phyloP scores from a whole-genome alignment of 2,329 filamentous ascomycete species.

The Gaeumannomyces sp. region DNA sequence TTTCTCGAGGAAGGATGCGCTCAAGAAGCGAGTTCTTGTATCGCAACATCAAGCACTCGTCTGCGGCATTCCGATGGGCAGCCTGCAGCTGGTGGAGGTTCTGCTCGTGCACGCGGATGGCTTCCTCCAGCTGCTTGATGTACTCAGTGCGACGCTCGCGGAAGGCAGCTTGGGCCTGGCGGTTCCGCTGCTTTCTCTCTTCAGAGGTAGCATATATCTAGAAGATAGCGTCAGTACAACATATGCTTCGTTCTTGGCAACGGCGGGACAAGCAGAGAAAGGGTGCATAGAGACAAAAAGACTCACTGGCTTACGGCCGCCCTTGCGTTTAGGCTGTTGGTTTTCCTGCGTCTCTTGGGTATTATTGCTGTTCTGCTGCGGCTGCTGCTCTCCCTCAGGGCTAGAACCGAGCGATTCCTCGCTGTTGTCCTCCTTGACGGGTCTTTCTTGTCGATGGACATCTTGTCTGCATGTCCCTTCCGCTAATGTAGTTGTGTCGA shows the following conservation, averaged over 20 bases:
- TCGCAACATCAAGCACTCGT: conserved; percentile 95
- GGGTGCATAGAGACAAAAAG: not conserved
- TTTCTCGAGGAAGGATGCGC: conserved; percentile 91
- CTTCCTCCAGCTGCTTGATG: conserved; percentile 97
- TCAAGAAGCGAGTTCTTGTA: conserved; percentile 98
- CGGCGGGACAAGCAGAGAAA: not conserved
- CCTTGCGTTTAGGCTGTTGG: conserved; percentile 85
- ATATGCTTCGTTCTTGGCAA: not conserved
- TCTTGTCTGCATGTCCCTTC: conserved; percentile 56
- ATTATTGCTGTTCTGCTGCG: conserved; percentile 25
- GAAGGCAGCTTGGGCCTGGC: conserved; percentile 95
- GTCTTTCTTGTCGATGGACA: conserved; percentile 60
- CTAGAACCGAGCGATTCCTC: conserved; percentile 57
- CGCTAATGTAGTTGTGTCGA: conserved; percentile 22
- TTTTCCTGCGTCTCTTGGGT: conserved; percentile 37
- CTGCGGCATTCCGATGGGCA: conserved; percentile 87
- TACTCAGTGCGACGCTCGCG: conserved; percentile 96
- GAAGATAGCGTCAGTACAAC: not conserved
- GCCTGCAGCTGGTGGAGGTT: conserved; percentile 88
- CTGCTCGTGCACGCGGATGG: conserved; percentile 94
- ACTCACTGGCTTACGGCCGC: conserved; percentile 90
- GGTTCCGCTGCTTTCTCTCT: conserved; percentile 94
- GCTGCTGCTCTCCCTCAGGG: conserved; percentile 45
- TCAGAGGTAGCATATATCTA: conserved; percentile 98
- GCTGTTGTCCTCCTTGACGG: conserved; percentile 46